phyloP scores from a whole-genome alignment of 495 filamentous ascomycete species.

The Mycothermus thermophilus region DNA sequence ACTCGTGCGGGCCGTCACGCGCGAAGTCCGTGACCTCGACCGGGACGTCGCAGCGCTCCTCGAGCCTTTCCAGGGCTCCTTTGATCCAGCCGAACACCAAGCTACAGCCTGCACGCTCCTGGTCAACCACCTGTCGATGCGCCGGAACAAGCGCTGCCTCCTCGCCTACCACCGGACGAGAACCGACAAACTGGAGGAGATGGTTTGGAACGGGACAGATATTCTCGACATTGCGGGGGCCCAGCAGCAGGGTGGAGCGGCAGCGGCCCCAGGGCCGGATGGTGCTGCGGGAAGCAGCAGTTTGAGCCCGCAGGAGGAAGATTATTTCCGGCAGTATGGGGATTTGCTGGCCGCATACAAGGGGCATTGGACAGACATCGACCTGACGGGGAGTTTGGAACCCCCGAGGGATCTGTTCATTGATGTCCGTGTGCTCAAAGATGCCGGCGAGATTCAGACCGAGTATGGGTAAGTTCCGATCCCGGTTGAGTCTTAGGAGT shows the following conservation, averaged over 20 bases:
- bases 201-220: conserved; percentile 84
- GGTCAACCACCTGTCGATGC: conserved; percentile 88
- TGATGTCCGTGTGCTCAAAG: conserved; percentile 90
- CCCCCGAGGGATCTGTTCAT: conserved; percentile 94
- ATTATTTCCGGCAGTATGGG: conserved; percentile 81
- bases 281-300: conserved; percentile 50
- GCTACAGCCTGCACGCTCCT: conserved; percentile 76
- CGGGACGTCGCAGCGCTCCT: conserved; percentile 73
- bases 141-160: conserved; percentile 89
- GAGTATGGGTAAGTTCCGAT: conserved; percentile 74
- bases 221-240: conserved; percentile 40
- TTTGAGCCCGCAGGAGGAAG: conserved; percentile 92
- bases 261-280: conserved; percentile 23
- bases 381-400: conserved; percentile 88
- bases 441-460: conserved; percentile 97
- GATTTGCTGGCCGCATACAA: conserved; percentile 94
- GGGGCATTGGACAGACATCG: conserved; percentile 97
- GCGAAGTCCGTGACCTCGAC: conserved; percentile 90
- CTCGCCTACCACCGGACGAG: conserved; percentile 87
- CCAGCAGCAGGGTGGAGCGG: conserved; percentile 22
- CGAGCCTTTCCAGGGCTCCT: conserved; percentile 65
- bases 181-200: conserved; percentile 81
- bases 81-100: conserved; percentile 75
- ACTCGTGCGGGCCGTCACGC: conserved; percentile 70
- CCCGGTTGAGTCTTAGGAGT: neutral